Evolutionary conservation across 306 rosid species (phyloP).

Genomic region (Vigna reflexopilosa): DNA sequence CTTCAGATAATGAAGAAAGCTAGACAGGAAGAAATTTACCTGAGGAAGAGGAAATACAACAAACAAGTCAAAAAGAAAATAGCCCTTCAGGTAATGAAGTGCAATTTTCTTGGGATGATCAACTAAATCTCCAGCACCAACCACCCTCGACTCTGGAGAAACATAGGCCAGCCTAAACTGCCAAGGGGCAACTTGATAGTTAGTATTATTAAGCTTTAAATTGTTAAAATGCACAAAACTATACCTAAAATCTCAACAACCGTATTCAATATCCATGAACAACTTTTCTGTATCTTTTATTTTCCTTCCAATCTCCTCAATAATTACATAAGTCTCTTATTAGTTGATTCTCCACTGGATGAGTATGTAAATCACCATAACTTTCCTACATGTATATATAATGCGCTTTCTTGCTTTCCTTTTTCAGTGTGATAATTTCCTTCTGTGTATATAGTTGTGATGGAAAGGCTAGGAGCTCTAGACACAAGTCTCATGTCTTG

Average conservation of each 20-base stretch:
- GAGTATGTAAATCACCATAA: too few species aligned
- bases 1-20: neutral
- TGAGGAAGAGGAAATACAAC: slow-evolving; percentile 82
- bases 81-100: slow-evolving; percentile 61
- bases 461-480: too few species aligned
- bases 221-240: neutral
- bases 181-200: slow-evolving; percentile 23
- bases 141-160: slow-evolving; percentile 78
- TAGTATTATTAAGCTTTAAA: slow-evolving; percentile 15
- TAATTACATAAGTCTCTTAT: too few species aligned
- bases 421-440: too few species aligned
- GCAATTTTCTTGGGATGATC: slow-evolving; percentile 86
- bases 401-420: too few species aligned
- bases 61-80: slow-evolving; percentile 68
- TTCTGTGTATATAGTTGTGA: too few species aligned
- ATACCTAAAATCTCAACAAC: neutral
- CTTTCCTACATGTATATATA: too few species aligned
- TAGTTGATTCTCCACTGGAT: too few species aligned
- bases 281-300: neutral
- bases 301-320: neutral
- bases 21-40: slow-evolving; percentile 50
- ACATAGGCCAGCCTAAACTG: slow-evolving; percentile 92
- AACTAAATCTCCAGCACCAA: slow-evolving; percentile 91
- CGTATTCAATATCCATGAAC: slow-evolving; percentile 1
- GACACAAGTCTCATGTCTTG: too few species aligned